Evolutionary conservation across 768 basidiomycete species (phyloP).

Genomic region (Termitomyces sp.): DNA sequence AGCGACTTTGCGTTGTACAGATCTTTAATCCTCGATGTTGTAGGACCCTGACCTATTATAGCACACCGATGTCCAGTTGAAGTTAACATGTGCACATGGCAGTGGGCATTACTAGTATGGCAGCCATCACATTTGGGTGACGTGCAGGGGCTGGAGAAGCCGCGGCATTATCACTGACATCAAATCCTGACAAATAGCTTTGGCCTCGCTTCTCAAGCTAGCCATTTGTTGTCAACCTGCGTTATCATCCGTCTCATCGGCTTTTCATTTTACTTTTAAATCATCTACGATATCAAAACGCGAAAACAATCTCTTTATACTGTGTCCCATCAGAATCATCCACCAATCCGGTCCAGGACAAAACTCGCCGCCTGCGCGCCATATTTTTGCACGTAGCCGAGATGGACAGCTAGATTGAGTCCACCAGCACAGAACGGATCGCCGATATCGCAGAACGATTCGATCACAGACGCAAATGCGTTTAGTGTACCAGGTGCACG

Average conservation of each 20-base stretch:
- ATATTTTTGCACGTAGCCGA: conserved; percentile 22
- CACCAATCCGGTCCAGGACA: conserved; percentile 23
- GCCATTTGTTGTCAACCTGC: no score
- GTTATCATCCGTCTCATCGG: background rate
- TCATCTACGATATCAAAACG: no score
- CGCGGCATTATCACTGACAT: no score
- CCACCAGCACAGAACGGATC: conserved; percentile 26
- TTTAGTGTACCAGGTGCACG: conserved; percentile 6
- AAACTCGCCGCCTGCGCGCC: conserved; percentile 21
- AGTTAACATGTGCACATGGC: background rate
- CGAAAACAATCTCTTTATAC: background rate
- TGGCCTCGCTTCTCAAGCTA: no score
- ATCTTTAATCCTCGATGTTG: background rate
- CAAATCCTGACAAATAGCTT: no score
- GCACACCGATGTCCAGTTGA: background rate
- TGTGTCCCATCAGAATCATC: conserved; percentile 8
- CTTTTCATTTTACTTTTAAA: background rate
- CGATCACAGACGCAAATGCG: conserved; percentile 5
- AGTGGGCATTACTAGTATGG: no score
- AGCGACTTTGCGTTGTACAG: background rate
- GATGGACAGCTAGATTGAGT: conserved; percentile 11
- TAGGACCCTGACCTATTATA: background rate
- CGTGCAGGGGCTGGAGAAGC: no score
- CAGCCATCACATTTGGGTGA: no score
- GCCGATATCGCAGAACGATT: conserved; percentile 21